phyloP scores from a whole-genome alignment of 2,329 filamentous ascomycete genomes.

The Ilyonectria destructans region DNA sequence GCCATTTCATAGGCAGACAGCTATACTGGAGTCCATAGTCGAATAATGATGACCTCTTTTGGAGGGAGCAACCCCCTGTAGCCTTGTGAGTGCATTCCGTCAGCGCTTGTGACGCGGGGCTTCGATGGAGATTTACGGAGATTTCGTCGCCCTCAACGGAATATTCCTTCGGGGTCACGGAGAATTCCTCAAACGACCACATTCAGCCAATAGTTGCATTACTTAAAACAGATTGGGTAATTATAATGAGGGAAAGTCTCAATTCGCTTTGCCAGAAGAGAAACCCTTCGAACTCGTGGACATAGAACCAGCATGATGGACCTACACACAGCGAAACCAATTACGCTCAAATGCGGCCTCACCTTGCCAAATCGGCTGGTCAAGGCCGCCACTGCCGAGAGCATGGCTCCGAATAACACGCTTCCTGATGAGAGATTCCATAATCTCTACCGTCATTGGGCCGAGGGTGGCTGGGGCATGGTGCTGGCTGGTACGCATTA shows the following conservation, averaged over 20 bases:
- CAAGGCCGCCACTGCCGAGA: constrained; percentile 67
- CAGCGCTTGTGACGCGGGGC: not conserved
- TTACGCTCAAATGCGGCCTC: constrained; percentile 68
- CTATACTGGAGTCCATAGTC: too few species aligned
- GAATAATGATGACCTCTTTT: not conserved
- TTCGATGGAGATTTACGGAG: not conserved
- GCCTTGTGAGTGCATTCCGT: not conserved
- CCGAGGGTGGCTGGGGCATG: constrained; percentile 65
- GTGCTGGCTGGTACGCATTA: constrained; percentile 55
- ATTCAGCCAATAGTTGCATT: not conserved
- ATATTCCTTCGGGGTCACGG: constrained; percentile 8
- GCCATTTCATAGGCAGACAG: too few species aligned
- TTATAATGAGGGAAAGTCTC: not conserved
- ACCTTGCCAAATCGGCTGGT: constrained; percentile 68
- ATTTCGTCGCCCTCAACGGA: constrained; percentile 5
- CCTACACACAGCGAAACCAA: not conserved
- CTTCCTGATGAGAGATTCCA: constrained; percentile 60
- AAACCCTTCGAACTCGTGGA: not conserved
- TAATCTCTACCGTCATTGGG: constrained; percentile 65
- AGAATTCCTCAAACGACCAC: not conserved
- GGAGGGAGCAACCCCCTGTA: too few species aligned
- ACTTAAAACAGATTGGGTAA: not conserved
- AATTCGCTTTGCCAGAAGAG: not conserved
- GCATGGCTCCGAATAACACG: constrained; percentile 8
- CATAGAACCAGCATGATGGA: not conserved